Evolutionary conservation across 177 flowering plant species (phyloP).

Genomic region (Vitis hybrid): DNA sequence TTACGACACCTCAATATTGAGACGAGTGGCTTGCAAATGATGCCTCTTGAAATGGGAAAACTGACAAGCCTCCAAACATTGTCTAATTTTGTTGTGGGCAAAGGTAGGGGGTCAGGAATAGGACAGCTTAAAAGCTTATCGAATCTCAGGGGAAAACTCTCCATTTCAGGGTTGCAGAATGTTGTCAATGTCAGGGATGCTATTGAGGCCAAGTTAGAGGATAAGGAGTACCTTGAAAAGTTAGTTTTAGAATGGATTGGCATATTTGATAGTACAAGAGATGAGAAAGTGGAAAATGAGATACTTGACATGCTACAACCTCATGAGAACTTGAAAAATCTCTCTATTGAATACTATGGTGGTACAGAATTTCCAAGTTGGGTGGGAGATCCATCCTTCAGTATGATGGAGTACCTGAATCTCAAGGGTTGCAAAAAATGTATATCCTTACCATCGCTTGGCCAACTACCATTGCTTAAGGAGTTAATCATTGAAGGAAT

Average conservation of each 20-base stretch:
- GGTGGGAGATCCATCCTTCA: no score
- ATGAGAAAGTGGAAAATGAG: not conserved
- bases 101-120: not conserved
- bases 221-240: not conserved
- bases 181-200: not conserved
- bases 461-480: no score
- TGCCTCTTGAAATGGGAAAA: slow-evolving; percentile 9
- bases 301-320: no score
- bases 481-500: no score
- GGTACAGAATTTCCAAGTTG: no score
- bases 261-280: not conserved
- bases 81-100: not conserved
- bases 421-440: no score
- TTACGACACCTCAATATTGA: slow-evolving; percentile 3
- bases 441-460: no score
- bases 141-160: not conserved
- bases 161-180: no score
- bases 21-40: not conserved
- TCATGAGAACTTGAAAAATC: no score
- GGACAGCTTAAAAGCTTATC: not conserved
- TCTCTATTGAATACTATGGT: no score
- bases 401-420: no score
- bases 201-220: not conserved
- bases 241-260: not conserved
- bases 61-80: slow-evolving; percentile 5